These are phyloP conservation scores for Diaporthe citriasiana DNA, from an alignment of 2,329 filamentous ascomycete species.

Conservation along the genomic window DNA sequence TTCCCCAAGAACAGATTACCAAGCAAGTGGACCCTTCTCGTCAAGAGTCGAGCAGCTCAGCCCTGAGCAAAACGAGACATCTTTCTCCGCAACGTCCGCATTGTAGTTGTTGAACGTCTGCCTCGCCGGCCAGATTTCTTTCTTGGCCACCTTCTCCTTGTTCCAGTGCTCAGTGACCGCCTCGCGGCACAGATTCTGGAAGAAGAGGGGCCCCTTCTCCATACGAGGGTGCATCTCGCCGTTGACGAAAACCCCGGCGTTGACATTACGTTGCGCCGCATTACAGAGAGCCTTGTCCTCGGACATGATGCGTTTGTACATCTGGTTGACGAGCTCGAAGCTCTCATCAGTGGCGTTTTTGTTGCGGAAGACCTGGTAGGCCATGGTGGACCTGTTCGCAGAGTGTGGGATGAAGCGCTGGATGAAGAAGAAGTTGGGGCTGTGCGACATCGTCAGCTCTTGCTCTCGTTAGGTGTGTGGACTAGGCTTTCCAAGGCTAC, in stretches of 20 bases:
- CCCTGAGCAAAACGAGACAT: slow-evolving; percentile 28
- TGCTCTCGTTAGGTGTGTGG: not conserved
- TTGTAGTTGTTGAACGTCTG: slow-evolving; percentile 43
- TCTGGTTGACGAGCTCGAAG: slow-evolving; percentile 68
- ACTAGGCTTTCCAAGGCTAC: slow-evolving; percentile 45
- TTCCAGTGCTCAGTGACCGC: slow-evolving; percentile 49
- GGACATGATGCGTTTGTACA: slow-evolving; percentile 75
- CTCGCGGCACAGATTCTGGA: slow-evolving; percentile 49
- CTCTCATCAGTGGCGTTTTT: slow-evolving; percentile 71
- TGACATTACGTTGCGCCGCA: slow-evolving; percentile 71
- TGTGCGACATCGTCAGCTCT: slow-evolving; percentile 45
- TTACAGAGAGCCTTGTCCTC: slow-evolving; percentile 76
- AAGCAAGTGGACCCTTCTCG: slow-evolving; percentile 31
- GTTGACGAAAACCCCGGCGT: slow-evolving; percentile 72
- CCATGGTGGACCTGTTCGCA: slow-evolving; percentile 66
- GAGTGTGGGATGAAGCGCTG: slow-evolving; percentile 72
- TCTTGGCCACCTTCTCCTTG: slow-evolving; percentile 45
- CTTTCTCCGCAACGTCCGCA: slow-evolving; percentile 29
- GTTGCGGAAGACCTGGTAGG: slow-evolving; percentile 75
- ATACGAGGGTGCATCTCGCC: slow-evolving; percentile 73
- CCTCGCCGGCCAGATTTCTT: slow-evolving; percentile 52
- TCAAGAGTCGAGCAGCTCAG: slow-evolving; percentile 33
- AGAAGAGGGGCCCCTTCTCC: slow-evolving; percentile 71
- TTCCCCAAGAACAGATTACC: not conserved
- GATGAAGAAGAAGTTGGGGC: slow-evolving; percentile 75